Evolutionary conservation across 1,284 basidiomycete genomes (phyloP), one percentile per base, ranked within the genome.

Genomic region (Leccinum subfulvum): DNA sequence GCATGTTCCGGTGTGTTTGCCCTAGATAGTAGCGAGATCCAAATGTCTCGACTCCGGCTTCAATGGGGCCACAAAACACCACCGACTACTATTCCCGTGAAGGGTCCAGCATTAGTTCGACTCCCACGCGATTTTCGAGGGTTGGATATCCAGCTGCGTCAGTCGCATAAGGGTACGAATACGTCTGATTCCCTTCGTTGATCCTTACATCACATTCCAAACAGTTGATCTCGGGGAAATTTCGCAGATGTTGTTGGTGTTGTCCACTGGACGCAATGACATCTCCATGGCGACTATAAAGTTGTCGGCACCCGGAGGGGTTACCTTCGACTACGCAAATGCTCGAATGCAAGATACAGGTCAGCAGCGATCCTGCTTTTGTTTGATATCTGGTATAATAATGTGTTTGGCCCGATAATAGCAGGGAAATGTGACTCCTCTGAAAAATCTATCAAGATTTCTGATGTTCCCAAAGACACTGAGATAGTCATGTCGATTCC

Each of bases 221-320:
- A 58, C 14, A 93, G 92, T 91, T 63, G 83, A 88, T 70, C 82
- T 94, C 30, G 90, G 90, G 39, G 79, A 80, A 62, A 76, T 81
- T 7, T 78, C 88, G 14, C 78, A 75, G 28, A 74, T 91, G 9
- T 76, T 84, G 59, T 74, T 92, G 30, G 75, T 78, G 3, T 63
- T 94, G 14, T 82, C 79, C 14, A 84, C 86, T 7, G 90, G 92
- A 9, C 81, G 89, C 49, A 93, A 92, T 69, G 72, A 81, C 21
- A 68, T 92, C 23, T 74, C 77, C 9, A 80, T 78, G 59, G 81
- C 83, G 11, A 80, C 75, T 16, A 66, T 94, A 52, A 83, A 79
- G 56, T 74, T 92, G 16, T 75, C 79, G 13, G 79, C 83, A 2
- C 79, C 84, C 30, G 81, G 80, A 10, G 82, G 79, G 0, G 67